Percentiles rank a stretch among this genome's conserved stretches.
Evolutionary conservation across 2,329 filamentous ascomycete genomes (phyloP).

Genomic region (Juglanconis sp.): DNA sequence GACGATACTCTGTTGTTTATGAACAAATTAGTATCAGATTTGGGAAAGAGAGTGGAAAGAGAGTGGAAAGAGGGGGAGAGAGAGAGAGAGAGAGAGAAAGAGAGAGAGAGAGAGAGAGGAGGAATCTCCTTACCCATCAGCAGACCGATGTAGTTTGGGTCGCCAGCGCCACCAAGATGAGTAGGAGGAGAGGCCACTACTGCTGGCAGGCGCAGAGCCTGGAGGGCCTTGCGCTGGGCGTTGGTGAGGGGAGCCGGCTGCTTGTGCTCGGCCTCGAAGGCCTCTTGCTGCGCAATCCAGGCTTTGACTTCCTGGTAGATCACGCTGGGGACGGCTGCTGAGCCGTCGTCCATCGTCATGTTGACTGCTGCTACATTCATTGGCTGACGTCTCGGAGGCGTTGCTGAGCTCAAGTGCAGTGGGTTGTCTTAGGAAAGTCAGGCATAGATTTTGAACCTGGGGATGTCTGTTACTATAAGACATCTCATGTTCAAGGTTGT

Average conservation of each 20-base stretch:
- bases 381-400: too few relatives aligned
- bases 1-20: not conserved
- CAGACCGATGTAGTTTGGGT: slow-evolving; percentile 37
- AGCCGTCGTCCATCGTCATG: slow-evolving; percentile 17
- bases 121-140: slow-evolving; percentile 31
- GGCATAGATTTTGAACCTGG: too few relatives aligned
- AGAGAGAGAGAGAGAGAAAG: too few relatives aligned
- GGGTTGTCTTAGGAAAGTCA: too few relatives aligned
- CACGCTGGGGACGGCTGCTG: slow-evolving; percentile 15
- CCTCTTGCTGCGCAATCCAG: slow-evolving; percentile 40
- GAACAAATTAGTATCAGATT: not conserved
- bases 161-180: slow-evolving; percentile 23
- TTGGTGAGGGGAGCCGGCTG: slow-evolving; percentile 35
- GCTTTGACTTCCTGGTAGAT: slow-evolving; percentile 34
- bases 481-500: too few relatives aligned
- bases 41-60: not conserved
- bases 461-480: too few relatives aligned
- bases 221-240: slow-evolving; percentile 38
- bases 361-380: not conserved
- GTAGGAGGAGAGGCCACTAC: not conserved
- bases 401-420: too few relatives aligned
- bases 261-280: slow-evolving; percentile 28
- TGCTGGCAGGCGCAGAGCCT: slow-evolving; percentile 32
- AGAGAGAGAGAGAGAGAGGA: too few relatives aligned
- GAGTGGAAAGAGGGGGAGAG: too few relatives aligned